Evolutionary conservation across 2,329 filamentous ascomycete species (phyloP), one percentile per base, ranked within the genome.

Genomic region (Lasiodiplodia gonubiensis): DNA sequence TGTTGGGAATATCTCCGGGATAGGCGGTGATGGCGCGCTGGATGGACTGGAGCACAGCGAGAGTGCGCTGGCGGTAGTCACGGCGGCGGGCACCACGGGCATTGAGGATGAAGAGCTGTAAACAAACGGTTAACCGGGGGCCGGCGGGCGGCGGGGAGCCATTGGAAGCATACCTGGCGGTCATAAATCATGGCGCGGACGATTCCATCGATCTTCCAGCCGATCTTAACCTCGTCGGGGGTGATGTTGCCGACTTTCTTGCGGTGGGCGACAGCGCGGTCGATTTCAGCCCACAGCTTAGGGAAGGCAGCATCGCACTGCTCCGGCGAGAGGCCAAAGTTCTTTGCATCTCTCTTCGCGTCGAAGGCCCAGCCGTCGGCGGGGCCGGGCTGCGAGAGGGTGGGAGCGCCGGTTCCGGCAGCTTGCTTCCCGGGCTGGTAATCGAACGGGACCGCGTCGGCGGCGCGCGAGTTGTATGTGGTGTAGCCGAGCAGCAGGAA

Each of bases 31-130:
- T 73, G 8, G 85, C 85, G 68, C 83, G 81, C 72, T 87, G 77
- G 70, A 88, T 79, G 70, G 86, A 83, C 72, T 86, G 82, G 0
- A 88, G 80, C 12, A 83, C 81, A 23, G 85, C 83, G n/a, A 75
- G 72, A 14, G 71, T 71, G 18, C 77, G 76, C 16, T 73, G 71
- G 30, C 70, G 64, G 42, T 72, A 66, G 49, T 71, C 72, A 4
- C 66, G 48, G n/a, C 21, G 64, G 64, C 21, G 64, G 64, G 33
- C 72, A 30, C 69, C 70, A 14, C 69, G 73, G 2, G 71, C 69
- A 11, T 76, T 72, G 2, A 79, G 69, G 37, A 80, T 72, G 57
- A 77, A 79, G 39, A 79, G 71, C 74, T 80, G 39, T 37, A 68
- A 37, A n/a, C 11, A 16, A 46, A 46, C 10, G 48, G 46, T 55